These are phyloP conservation scores for Crepidotus variabilis DNA, from an alignment of 768 basidiomycete genomes.

Conservation along the genomic window DNA sequence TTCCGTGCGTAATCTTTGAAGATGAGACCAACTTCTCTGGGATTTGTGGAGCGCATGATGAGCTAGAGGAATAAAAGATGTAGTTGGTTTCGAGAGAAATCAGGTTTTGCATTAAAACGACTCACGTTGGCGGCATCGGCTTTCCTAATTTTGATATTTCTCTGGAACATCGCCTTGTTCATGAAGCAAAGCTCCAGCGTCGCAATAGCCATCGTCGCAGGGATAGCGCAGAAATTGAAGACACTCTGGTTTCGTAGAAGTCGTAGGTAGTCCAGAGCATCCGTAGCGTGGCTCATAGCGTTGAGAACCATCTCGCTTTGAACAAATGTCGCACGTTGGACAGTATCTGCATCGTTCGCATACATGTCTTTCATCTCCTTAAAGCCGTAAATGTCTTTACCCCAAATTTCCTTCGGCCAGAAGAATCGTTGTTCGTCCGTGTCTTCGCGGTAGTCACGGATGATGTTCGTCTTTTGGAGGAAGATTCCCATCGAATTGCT, in stretches of 20 bases:
- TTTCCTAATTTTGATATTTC: constrained; percentile 94
- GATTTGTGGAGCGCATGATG: constrained; percentile 90
- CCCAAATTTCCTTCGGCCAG: constrained; percentile 96
- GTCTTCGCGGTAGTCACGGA: constrained; percentile 93
- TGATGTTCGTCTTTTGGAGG: constrained; percentile 98
- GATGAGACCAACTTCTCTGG: constrained; percentile 83
- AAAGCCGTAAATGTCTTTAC: constrained; percentile 59
- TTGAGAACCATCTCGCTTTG: constrained; percentile 90
- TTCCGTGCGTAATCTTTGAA: constrained; percentile 79
- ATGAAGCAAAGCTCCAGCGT: constrained; percentile 91
- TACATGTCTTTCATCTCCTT: constrained; percentile 67
- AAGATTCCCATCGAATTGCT: constrained; percentile 94
- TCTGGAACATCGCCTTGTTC: constrained; percentile 82
- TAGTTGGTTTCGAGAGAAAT: neutral
- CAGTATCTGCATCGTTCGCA: constrained; percentile 38
- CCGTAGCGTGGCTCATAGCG: constrained; percentile 77
- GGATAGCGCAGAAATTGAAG: constrained; percentile 95
- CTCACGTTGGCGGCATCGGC: constrained; percentile 81
- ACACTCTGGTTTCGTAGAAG: constrained; percentile 87
- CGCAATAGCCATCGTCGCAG: constrained; percentile 93
- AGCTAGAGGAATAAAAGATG: constrained; percentile 44
- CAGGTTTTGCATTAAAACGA: constrained; percentile 5
- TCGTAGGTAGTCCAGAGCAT: constrained; percentile 86
- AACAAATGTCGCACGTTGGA: constrained; percentile 70
- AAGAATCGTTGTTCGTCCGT: constrained; percentile 80